Conservation (phyloP, 352 stramenopile genomes). For the Globisporangium ultimum region DNA sequence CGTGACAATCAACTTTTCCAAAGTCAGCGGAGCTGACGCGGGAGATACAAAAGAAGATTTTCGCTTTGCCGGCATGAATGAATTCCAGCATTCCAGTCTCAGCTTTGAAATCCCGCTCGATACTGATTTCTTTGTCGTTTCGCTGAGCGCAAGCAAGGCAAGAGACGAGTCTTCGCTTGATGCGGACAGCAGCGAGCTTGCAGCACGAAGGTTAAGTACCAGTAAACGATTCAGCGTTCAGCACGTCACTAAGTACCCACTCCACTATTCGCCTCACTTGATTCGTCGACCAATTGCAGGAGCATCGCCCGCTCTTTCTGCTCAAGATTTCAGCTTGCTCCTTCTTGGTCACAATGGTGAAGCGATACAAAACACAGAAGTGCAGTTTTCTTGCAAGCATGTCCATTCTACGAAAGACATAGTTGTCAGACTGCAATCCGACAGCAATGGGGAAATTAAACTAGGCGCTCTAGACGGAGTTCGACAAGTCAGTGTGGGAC, state of each 20-base stretch:
- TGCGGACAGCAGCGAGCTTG: slow-evolving; percentile 23
- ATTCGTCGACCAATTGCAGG: slow-evolving; percentile 13
- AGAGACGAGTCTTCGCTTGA: slow-evolving; percentile 24
- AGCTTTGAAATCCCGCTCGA: slow-evolving; percentile 39
- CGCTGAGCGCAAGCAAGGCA: slow-evolving; percentile 15
- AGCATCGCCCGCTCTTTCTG: neutral
- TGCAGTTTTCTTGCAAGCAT: slow-evolving; percentile 24
- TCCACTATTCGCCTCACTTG: slow-evolving; percentile 39
- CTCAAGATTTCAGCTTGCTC: slow-evolving; percentile 27
- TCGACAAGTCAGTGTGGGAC: slow-evolving; percentile 17
- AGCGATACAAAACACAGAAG: slow-evolving; percentile 21
- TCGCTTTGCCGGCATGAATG: slow-evolving; percentile 20
- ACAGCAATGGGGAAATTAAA: slow-evolving; percentile 33
- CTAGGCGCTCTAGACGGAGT: slow-evolving; percentile 29
- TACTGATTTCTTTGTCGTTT: slow-evolving; percentile 18
- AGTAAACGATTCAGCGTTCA: slow-evolving; percentile 19
- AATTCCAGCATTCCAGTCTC: slow-evolving; percentile 18
- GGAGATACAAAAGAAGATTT: slow-evolving; percentile 18
- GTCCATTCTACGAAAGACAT: slow-evolving; percentile 21
- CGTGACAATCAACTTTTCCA: slow-evolving; percentile 22
- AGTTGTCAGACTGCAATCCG: slow-evolving; percentile 18
- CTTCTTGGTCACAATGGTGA: slow-evolving; percentile 56
- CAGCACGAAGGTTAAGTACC: neutral
- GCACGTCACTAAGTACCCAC: slow-evolving; percentile 26
- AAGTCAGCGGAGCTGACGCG: neutral